Evolutionary conservation across 257 asterid genomes (phyloP).

Genomic region (Haberlea rhodopensis): DNA sequence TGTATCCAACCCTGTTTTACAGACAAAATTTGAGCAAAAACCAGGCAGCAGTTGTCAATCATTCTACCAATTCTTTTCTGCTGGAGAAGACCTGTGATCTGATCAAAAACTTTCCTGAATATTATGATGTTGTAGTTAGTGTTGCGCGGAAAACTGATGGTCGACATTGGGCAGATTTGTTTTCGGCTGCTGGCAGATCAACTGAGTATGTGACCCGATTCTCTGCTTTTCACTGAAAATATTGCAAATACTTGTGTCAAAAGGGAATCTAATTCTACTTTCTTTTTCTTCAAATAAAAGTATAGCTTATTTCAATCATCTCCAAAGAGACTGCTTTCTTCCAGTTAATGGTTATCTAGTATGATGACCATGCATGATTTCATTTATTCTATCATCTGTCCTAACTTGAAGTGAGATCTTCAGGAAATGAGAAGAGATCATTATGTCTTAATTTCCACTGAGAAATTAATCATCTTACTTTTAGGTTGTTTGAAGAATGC

Average conservation of each 20-base stretch:
- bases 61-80: constrained; percentile 47
- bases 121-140: constrained; percentile 96
- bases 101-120: constrained; percentile 88
- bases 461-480: constrained; percentile 20
- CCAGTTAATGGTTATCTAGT: constrained; percentile 18
- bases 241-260: constrained; percentile 11
- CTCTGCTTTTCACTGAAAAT: constrained; percentile 21
- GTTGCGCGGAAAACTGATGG: constrained; percentile 99
- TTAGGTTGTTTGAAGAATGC: constrained; percentile 73
- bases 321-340: constrained; percentile 18
- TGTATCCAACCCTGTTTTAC: constrained; percentile 32
- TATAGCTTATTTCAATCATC: constrained; percentile 17
- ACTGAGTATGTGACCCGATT: constrained; percentile 68
- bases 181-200: constrained; percentile 95
- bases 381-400: constrained; percentile 15
- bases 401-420: constrained; percentile 12
- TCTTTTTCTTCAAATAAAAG: constrained; percentile 19
- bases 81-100: constrained; percentile 95
- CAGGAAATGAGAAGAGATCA: neutral
- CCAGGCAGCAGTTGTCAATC: constrained; percentile 47
- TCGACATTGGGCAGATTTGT: constrained; percentile 98
- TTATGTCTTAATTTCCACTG: constrained; percentile 23
- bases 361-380: constrained; percentile 17
- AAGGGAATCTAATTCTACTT: neutral
- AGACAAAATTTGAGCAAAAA: constrained; percentile 71